phyloP scores from a whole-genome alignment of 805 yeast genomes.

The Suhomyces canberraensis region DNA sequence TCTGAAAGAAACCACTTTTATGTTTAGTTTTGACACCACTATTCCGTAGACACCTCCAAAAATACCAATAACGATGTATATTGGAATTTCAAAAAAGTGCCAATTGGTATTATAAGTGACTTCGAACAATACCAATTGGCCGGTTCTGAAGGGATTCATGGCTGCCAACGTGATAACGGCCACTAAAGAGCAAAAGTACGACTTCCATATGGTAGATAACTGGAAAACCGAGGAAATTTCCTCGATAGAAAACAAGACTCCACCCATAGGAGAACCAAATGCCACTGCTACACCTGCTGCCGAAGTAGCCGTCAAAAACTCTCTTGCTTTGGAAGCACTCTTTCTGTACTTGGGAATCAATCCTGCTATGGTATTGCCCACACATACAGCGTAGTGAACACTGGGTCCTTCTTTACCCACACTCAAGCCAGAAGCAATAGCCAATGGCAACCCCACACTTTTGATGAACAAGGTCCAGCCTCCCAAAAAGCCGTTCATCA shows the following conservation, averaged over 20 bases:
- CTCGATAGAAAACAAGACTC: conserved; percentile 89
- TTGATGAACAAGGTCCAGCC: conserved; percentile 72
- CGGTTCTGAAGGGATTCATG: conserved; percentile 89
- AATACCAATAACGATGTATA: conserved; percentile 73
- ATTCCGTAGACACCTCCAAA: conserved; percentile 94
- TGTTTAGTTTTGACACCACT: conserved; percentile 68
- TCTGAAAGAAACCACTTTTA: conserved; percentile 72
- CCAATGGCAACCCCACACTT: conserved; percentile 77
- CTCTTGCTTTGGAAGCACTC: conserved; percentile 47
- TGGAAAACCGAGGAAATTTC: conserved; percentile 78
- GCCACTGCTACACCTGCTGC: conserved; percentile 99
- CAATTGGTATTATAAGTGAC: conserved; percentile 85
- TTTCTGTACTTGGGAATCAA: conserved; percentile 44
- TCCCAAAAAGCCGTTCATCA: conserved; percentile 71
- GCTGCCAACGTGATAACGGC: conserved; percentile 80
- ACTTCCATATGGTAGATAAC: conserved; percentile 80
- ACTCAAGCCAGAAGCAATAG: conserved; percentile 89
- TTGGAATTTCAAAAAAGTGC: conserved; percentile 82
- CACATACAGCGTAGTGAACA: conserved; percentile 96
- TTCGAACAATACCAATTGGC: conserved; percentile 89
- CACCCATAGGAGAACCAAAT: conserved; percentile 95
- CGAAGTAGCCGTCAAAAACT: conserved; percentile 80
- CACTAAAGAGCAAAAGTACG: conserved; percentile 84
- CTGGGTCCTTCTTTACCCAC: conserved; percentile 98
- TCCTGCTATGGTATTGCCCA: conserved; percentile 75